Percentiles rank a stretch among this genome's conserved stretches.
phyloP scores from a whole-genome alignment of 495 filamentous ascomycete species.

The Endocarpon pusillum region DNA sequence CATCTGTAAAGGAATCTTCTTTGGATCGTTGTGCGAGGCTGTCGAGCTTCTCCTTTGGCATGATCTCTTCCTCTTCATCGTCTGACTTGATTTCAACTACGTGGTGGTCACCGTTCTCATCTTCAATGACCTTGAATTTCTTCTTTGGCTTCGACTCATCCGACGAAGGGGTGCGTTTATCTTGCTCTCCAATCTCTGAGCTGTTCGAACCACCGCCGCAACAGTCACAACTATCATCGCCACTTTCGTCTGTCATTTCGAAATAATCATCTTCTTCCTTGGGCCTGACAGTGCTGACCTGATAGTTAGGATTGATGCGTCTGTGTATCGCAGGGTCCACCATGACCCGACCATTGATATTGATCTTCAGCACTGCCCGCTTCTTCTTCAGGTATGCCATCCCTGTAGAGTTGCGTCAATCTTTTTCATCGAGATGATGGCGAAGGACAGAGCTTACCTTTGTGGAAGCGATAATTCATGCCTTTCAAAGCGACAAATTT shows the following conservation, averaged over 20 bases:
- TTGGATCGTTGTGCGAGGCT: conserved; percentile 26
- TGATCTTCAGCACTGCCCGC: conserved; percentile 61
- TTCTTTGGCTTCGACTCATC: conserved; percentile 13
- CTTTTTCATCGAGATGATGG: no score
- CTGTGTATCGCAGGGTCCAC: conserved; percentile 76
- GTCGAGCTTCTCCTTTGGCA: conserved; percentile 47
- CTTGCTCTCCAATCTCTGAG: no score
- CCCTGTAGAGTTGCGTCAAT: conserved; percentile 8
- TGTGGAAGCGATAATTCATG: conserved; percentile 73
- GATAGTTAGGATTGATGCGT: conserved; percentile 78
- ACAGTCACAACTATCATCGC: conserved; percentile 21
- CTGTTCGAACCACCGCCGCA: conserved; percentile 28
- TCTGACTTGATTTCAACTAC: conserved; percentile 45
- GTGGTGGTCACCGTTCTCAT: conserved; percentile 41
- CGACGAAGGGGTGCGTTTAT: conserved; percentile 18
- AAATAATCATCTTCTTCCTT: conserved; percentile 56
- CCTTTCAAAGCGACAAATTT: conserved; percentile 66
- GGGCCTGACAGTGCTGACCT: conserved; percentile 59
- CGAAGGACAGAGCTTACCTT: no score
- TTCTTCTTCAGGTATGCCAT: conserved; percentile 75
- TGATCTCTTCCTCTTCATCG: conserved; percentile 42
- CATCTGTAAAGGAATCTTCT: conserved; percentile 56
- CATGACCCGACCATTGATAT: conserved; percentile 85
- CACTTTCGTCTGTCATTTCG: conserved; percentile 28
- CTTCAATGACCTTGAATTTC: conserved; percentile 15